These are phyloP conservation scores for Trichoderma harzianum DNA, from an alignment of 2,329 filamentous ascomycete genomes.

Conservation along the genomic window DNA sequence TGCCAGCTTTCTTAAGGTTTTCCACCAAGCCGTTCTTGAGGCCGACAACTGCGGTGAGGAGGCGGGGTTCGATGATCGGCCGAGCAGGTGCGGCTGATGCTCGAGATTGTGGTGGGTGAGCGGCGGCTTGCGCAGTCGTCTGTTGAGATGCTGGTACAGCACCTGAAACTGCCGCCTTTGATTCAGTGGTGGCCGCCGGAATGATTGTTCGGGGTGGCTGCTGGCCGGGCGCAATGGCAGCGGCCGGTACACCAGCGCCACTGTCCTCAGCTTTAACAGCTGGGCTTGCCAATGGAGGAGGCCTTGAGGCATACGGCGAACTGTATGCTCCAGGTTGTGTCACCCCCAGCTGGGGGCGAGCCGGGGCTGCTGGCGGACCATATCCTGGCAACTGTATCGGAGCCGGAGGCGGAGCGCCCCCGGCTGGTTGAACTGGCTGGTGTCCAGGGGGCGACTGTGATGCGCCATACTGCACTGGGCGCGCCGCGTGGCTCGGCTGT, in stretches of 20 bases:
- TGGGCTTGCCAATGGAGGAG: conserved; percentile 29
- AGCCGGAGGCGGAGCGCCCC: conserved; percentile 31
- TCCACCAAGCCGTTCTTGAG: conserved; percentile 47
- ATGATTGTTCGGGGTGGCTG: conserved; percentile 19
- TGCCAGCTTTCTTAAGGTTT: conserved; percentile 43
- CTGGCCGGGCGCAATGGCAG: conserved; percentile 17
- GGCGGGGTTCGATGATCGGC: conserved; percentile 43
- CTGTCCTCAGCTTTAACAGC: conserved; percentile 31
- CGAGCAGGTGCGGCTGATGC: conserved; percentile 28
- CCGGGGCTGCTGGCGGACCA: conserved; percentile 36
- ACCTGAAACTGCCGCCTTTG: conserved; percentile 23
- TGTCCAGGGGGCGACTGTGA: conserved; percentile 29
- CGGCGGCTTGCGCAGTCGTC: conserved; percentile 21
- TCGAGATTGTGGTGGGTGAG: conserved; percentile 28
- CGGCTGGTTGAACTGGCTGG: conserved; percentile 19
- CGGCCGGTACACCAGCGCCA: conserved; percentile 18
- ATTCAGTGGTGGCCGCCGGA: conserved; percentile 17
- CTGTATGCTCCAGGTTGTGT: conserved; percentile 35
- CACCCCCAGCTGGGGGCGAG: conserved; percentile 31
- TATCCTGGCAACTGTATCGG: conserved; percentile 36
- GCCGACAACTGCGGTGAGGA: conserved; percentile 41
- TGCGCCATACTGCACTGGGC: conserved; percentile 31
- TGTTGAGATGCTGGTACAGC: conserved; percentile 18
- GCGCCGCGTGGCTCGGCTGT: conserved; percentile 29
- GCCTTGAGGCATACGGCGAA: conserved; percentile 37